phyloP scores from a whole-genome alignment of 805 yeast species.

The Lachancea sp. region DNA sequence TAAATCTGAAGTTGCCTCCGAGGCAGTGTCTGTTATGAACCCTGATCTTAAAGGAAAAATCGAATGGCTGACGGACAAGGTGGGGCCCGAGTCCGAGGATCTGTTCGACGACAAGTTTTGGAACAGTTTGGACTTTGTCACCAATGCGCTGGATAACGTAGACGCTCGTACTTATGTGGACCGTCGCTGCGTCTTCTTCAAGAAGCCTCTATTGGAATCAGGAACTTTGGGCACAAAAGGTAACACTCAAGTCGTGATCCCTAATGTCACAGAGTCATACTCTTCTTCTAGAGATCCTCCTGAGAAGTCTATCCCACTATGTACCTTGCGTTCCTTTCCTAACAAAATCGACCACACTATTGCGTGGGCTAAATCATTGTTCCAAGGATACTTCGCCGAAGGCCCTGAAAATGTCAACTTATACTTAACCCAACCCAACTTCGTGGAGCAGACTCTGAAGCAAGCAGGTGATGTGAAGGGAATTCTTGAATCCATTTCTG shows the following conservation, averaged over 20 bases:
- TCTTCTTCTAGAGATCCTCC: conserved; percentile 98
- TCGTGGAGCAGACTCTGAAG: conserved; percentile 83
- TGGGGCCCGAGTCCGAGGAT: conserved; percentile 87
- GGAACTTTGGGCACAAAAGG: conserved; percentile 99
- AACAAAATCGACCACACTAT: conserved; percentile 97
- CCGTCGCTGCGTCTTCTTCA: conserved; percentile 89
- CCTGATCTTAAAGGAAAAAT: conserved; percentile 76
- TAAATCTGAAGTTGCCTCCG: conserved; percentile 86
- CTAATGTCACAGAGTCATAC: conserved; percentile 89
- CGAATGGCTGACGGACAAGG: conserved; percentile 73
- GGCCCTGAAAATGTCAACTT: conserved; percentile 90
- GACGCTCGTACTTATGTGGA: conserved; percentile 98
- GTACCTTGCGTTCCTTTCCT: conserved; percentile 96
- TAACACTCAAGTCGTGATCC: conserved; percentile 93
- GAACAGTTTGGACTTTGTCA: conserved; percentile 77
- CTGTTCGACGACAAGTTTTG: conserved; percentile 83
- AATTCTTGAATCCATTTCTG: conserved; percentile 71
- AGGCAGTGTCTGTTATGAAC: conserved; percentile 79
- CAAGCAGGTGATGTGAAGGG: conserved; percentile 90
- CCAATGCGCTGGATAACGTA: conserved; percentile 94
- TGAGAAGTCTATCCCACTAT: conserved; percentile 92
- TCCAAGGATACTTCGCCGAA: conserved; percentile 86
- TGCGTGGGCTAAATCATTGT: conserved; percentile 96
- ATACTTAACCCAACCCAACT: conserved; percentile 86
- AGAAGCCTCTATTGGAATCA: conserved; percentile 85